These are phyloP conservation scores for Cocos nucifera DNA, from an alignment of 176 grass and related monocot species.

Conservation along the genomic window DNA sequence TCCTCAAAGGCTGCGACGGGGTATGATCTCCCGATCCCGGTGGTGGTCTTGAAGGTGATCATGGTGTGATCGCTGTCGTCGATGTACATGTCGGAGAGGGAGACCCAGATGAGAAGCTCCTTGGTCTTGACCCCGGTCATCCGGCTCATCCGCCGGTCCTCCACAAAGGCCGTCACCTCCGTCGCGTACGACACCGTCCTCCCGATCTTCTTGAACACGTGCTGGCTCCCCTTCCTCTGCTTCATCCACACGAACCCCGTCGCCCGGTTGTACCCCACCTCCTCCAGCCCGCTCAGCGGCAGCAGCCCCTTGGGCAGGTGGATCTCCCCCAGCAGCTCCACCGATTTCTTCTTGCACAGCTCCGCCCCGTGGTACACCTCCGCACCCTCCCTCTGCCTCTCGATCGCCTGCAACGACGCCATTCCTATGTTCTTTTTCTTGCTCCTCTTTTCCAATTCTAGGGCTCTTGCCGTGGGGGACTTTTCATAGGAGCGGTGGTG, in stretches of 20 bases:
- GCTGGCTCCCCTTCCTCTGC: constrained; percentile 33
- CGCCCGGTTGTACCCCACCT: constrained; percentile 47
- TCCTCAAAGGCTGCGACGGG: constrained; percentile 46
- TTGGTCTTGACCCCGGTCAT: constrained; percentile 48
- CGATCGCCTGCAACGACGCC: constrained; percentile 35
- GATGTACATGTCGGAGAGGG: constrained; percentile 52
- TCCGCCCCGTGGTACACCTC: constrained; percentile 35
- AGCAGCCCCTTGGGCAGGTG: constrained; percentile 49
- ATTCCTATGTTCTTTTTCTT: too few relatives aligned
- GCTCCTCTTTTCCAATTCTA: too few relatives aligned
- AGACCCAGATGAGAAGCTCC: constrained; percentile 63
- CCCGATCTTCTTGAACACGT: constrained; percentile 55
- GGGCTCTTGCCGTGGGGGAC: too few relatives aligned
- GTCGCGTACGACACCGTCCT: constrained; percentile 55
- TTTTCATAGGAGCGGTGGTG: too few relatives aligned
- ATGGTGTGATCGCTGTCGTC: constrained; percentile 28
- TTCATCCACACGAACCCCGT: constrained; percentile 55
- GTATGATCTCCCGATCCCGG: constrained; percentile 39
- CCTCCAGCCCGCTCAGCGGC: constrained; percentile 33
- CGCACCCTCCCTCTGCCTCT: constrained; percentile 39
- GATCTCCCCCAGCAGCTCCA: constrained; percentile 44
- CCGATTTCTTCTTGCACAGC: constrained; percentile 28
- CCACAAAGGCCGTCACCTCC: constrained; percentile 49
- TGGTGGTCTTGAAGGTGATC: constrained; percentile 51
- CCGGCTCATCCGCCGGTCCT: constrained; percentile 35